Base-by-base conservation (phyloP, 78 protist species). In the Dictyostelium brefeldianum region DNA sequence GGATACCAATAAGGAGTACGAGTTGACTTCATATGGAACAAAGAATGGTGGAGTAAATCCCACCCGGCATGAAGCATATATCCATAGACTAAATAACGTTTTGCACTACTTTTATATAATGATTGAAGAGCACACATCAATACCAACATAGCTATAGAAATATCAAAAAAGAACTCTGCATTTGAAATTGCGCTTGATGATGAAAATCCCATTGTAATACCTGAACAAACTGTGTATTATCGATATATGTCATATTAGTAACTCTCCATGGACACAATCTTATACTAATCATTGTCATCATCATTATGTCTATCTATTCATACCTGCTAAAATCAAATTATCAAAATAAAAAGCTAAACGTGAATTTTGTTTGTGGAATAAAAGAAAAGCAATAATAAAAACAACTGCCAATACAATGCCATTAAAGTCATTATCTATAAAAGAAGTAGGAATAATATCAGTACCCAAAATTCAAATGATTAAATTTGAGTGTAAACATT, bases 1-100 rank as follows among this genome's bases (percentile, higher is more conserved):
- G 75, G 75, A 6, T 67, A 67, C 75, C 75, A 67, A 67, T 67
- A 67, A 14, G 75, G 75, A 31, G 75, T 67, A 14, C 31, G 27
- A 15, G 75, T 67, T 0, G 36, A 11, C 2, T 43, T 43, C 0
- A 67, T 4, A 14, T 31, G 50, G 47, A 67, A 67, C 25, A 31
- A 67, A 67, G 46, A 15, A 31, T 67, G 75, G 15, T 67, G 75
- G 12, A 67, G 15, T 67, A 29, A 27, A 67, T 67, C 75, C 75
- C 75, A 67, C 27, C 12, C 4, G 27, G 75, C 75, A 67, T 67
- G 75, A 14, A 67, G 7, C 8, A 67, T 29, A 67, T 67, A 67
- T 29, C 75, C 75, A 67, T 31, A 31, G 7, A 67, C 48, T 10
- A 67, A 27, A 67, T 67, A 67, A 14, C 31, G 27, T 67, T 17